phyloP scores from a whole-genome alignment of 192 early-diverging fungal species.

The Pilobolus umbonatus region DNA sequence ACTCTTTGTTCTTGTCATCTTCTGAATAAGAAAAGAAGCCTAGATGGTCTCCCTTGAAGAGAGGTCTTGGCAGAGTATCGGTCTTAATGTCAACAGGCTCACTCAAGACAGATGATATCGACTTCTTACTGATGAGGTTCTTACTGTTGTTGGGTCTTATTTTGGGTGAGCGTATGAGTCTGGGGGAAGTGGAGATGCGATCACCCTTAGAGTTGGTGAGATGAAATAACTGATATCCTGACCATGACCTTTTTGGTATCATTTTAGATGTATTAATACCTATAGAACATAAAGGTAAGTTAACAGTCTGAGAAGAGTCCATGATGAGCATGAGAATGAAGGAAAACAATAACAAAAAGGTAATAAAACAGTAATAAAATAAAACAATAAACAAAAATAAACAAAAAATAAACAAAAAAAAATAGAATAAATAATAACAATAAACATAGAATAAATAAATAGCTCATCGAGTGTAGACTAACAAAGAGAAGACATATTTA shows the following conservation, averaged over 20 bases:
- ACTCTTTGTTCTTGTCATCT: no score
- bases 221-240: conserved; percentile 2
- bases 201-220: neutral
- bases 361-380: neutral
- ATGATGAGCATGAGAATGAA: neutral
- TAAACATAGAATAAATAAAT: no score
- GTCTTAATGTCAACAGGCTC: no score
- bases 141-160: neutral
- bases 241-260: conserved; percentile 12
- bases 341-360: neutral
- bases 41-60: no score
- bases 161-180: neutral
- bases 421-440: neutral
- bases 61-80: no score
- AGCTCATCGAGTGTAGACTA: neutral
- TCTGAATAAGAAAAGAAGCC: no score
- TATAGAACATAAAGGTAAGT: neutral
- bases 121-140: no score
- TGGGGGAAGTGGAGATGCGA: neutral
- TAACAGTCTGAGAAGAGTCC: neutral
- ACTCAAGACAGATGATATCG: no score
- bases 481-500: neutral
- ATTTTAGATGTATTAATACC: neutral
- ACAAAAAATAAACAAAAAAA: neutral
- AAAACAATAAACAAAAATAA: neutral